phyloP scores from a whole-genome alignment of 495 filamentous ascomycete species.

The Delitschia confertaspora region DNA sequence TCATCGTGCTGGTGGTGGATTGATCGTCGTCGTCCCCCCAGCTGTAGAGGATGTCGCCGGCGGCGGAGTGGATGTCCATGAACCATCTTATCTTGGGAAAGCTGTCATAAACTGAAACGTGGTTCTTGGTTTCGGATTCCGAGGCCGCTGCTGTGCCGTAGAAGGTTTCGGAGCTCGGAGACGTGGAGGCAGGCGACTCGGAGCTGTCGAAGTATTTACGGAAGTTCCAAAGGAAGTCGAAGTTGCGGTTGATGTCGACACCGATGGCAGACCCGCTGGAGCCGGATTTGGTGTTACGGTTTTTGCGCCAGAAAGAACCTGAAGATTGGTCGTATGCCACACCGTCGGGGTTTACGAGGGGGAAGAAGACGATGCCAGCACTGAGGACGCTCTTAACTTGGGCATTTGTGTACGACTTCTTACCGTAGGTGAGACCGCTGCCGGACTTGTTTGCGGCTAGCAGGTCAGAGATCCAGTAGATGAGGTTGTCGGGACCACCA shows the following conservation, averaged over 20 bases:
- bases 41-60: slow-evolving; percentile 35
- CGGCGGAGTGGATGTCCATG: slow-evolving; percentile 39
- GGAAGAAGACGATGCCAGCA: slow-evolving; percentile 43
- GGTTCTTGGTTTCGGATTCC: slow-evolving; percentile 43
- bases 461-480: slow-evolving; percentile 37
- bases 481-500: slow-evolving; percentile 32
- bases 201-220: slow-evolving; percentile 35
- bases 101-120: slow-evolving; percentile 34
- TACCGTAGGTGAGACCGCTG: slow-evolving; percentile 36
- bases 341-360: slow-evolving; percentile 54
- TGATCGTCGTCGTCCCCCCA: slow-evolving; percentile 40
- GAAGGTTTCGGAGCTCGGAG: slow-evolving; percentile 45
- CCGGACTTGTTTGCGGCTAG: slow-evolving; percentile 34
- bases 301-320: slow-evolving; percentile 55
- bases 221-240: slow-evolving; percentile 45
- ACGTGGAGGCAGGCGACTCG: slow-evolving; percentile 40
- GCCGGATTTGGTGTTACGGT: slow-evolving; percentile 41
- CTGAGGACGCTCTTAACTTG: slow-evolving; percentile 35
- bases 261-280: slow-evolving; percentile 36
- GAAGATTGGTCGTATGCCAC: slow-evolving; percentile 52
- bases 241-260: slow-evolving; percentile 57
- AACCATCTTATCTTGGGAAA: slow-evolving; percentile 38
- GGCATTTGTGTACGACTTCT: slow-evolving; percentile 34
- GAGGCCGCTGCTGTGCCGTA: slow-evolving; percentile 40
- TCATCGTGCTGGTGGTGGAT: slow-evolving; percentile 28